These are phyloP conservation scores for Metschnikowia chrysomelidarum DNA, from an alignment of 805 yeast species.

Conservation along the genomic window DNA sequence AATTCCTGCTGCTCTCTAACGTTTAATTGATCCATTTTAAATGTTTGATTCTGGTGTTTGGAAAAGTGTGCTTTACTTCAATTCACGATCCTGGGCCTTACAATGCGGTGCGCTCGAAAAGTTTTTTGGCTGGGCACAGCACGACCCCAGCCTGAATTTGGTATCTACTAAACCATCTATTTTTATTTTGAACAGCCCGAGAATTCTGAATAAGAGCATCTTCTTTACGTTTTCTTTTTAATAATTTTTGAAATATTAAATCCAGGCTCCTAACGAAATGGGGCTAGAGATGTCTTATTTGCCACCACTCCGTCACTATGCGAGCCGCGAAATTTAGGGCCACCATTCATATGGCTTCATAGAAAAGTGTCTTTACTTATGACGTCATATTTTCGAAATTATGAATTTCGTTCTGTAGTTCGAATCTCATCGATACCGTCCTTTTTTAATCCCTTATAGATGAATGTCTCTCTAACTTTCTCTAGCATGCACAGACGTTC, in stretches of 20 bases:
- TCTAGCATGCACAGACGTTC: conserved; percentile 32
- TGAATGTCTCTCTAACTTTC: neutral
- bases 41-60: conserved; percentile 1
- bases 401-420: too few species aligned
- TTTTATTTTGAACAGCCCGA: too few species aligned
- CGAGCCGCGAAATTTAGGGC: conserved; percentile 10
- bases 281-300: too few species aligned
- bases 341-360: neutral
- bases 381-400: too few species aligned
- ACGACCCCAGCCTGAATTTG: conserved; percentile 14
- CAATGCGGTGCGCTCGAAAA: conserved; percentile 14
- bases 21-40: conserved; percentile 87
- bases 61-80: neutral
- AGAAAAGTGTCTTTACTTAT: neutral
- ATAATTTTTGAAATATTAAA: too few species aligned
- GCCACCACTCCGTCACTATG: too few species aligned
- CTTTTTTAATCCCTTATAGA: neutral
- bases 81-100: too few species aligned
- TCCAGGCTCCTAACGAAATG: neutral
- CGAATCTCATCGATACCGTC: neutral
- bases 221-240: neutral
- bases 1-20: conserved; percentile 95
- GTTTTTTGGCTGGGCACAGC: conserved; percentile 16
- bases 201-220: too few species aligned
- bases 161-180: too few species aligned